Evolutionary conservation across 495 filamentous ascomycete species (phyloP).

Genomic region (Aspergillus indologenus): DNA sequence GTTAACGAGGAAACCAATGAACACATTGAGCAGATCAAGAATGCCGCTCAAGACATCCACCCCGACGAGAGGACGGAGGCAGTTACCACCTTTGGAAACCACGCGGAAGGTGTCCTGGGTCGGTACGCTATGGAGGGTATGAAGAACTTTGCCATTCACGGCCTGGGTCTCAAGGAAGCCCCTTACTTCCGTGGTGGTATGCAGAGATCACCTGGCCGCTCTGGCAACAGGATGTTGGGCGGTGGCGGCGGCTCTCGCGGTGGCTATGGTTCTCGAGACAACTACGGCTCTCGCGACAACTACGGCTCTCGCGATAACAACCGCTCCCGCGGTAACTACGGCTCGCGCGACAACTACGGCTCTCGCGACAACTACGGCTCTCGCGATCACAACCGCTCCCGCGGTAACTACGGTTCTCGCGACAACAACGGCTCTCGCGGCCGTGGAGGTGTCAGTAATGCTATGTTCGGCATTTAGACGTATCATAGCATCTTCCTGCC

Average conservation of each 20-base stretch:
- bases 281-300: no score
- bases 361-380: not conserved
- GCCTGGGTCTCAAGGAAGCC: not conserved
- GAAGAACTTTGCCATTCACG: slow-evolving; percentile 42
- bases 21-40: slow-evolving; percentile 34
- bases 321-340: not conserved
- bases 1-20: slow-evolving; percentile 33
- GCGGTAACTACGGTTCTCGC: not conserved
- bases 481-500: no score
- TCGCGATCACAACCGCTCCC: not conserved
- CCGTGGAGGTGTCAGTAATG: not conserved
- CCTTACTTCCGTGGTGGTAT: not conserved
- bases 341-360: not conserved
- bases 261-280: no score
- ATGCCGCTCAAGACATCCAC: slow-evolving; percentile 33
- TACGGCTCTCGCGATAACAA: no score
- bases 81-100: slow-evolving; percentile 52
- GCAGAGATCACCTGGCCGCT: no score
- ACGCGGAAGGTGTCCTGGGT: slow-evolving; percentile 25
- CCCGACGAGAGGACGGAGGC: slow-evolving; percentile 43
- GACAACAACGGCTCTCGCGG: not conserved
- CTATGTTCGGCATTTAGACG: not conserved
- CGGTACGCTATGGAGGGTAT: slow-evolving; percentile 42
- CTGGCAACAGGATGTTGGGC: no score
- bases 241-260: not conserved